phyloP scores from a whole-genome alignment of 768 basidiomycete genomes.

The Mycena crocata region DNA sequence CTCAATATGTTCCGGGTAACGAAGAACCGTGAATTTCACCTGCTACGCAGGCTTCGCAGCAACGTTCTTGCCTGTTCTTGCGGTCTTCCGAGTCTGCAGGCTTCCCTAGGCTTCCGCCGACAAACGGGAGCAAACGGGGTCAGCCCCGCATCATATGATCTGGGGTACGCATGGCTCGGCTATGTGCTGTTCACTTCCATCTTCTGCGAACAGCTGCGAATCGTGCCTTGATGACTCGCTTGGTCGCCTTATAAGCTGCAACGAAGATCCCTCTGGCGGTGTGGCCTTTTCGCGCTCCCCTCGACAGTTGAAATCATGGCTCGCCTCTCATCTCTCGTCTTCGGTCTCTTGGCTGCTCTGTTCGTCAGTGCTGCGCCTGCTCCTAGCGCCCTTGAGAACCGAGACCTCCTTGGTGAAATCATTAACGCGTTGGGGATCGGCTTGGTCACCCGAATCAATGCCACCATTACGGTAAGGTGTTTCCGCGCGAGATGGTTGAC shows the following conservation, averaged over 20 bases:
- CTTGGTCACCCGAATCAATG: constrained; percentile 53
- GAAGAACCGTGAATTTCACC: no score
- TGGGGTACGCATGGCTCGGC: constrained; percentile 29
- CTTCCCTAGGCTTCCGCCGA: constrained; percentile 1
- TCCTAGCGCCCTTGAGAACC: constrained; percentile 33
- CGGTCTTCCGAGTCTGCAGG: background rate
- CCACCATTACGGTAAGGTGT: constrained; percentile 50
- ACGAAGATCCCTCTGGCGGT: background rate
- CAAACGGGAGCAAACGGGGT: no score
- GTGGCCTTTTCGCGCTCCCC: constrained; percentile 27
- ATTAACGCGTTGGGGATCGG: constrained; percentile 54
- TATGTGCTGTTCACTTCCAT: background rate
- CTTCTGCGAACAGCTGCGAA: no score
- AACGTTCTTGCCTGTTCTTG: no score
- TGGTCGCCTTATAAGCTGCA: background rate
- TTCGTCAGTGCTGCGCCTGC: constrained; percentile 40
- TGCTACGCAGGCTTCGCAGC: no score
- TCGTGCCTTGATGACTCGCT: background rate
- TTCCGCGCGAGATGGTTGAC: background rate
- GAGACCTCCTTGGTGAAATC: constrained; percentile 48
- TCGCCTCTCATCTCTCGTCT: constrained; percentile 34
- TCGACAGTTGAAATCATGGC: constrained; percentile 14
- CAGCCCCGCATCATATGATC: constrained; percentile 31
- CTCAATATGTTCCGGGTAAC: no score
- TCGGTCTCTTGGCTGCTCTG: constrained; percentile 40